Conservation (phyloP, 2,329 filamentous ascomycete species). For the Aspergillus versicolor region DNA sequence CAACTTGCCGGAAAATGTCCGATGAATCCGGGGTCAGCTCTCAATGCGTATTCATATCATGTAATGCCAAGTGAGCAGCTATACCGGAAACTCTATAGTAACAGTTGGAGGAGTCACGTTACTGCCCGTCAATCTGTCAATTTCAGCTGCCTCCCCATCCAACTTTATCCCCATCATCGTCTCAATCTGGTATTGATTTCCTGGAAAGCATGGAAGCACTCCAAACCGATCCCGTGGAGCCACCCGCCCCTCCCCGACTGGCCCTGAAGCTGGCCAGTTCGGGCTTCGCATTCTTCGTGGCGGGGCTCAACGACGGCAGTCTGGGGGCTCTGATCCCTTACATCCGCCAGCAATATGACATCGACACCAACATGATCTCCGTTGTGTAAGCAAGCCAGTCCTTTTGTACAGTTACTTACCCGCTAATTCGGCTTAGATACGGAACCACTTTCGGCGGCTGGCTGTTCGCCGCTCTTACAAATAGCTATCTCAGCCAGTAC, state of each 20-base stretch:
- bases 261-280: slow-evolving; percentile 54
- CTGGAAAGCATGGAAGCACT: neutral
- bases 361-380: slow-evolving; percentile 54
- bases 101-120: too few species aligned
- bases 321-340: slow-evolving; percentile 64
- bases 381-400: slow-evolving; percentile 43
- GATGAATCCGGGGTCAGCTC: too few species aligned
- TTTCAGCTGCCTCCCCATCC: too few species aligned
- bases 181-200: too few species aligned
- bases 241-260: neutral
- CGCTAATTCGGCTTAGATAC: slow-evolving; percentile 40
- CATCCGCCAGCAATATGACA: slow-evolving; percentile 56
- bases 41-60: too few species aligned
- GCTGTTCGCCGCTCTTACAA: slow-evolving; percentile 58
- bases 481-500: slow-evolving; percentile 48
- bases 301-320: slow-evolving; percentile 65
- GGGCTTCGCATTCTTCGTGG: slow-evolving; percentile 64
- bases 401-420: too few species aligned
- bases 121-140: too few species aligned
- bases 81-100: too few species aligned
- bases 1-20: too few species aligned
- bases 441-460: slow-evolving; percentile 60
- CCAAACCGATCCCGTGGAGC: neutral
- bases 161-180: too few species aligned
- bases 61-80: too few species aligned